Conservation (phyloP, 2,329 filamentous ascomycete genomes). For the Fusarium stilboides region DNA sequence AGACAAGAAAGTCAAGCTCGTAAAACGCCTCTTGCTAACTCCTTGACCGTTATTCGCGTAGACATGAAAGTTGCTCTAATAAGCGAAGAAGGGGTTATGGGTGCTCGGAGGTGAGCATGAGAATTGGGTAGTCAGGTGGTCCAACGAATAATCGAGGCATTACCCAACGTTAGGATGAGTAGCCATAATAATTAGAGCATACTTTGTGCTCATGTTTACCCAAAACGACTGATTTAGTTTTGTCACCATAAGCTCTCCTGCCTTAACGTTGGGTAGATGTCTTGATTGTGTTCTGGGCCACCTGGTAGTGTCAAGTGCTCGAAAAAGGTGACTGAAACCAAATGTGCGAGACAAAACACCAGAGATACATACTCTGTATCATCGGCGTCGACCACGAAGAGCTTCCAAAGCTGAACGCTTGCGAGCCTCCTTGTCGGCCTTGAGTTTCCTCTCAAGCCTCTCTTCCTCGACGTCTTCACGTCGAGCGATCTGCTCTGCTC, state of each 20-base stretch:
- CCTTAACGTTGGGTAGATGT: too few relatives aligned
- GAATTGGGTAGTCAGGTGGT: not conserved
- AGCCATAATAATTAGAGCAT: too few relatives aligned
- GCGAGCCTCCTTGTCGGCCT: slow-evolving; percentile 73
- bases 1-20: slow-evolving; percentile 25
- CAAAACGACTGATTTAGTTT: too few relatives aligned
- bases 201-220: too few relatives aligned
- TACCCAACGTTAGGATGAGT: too few relatives aligned
- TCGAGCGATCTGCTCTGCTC: slow-evolving; percentile 73
- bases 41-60: slow-evolving; percentile 41
- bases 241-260: too few relatives aligned
- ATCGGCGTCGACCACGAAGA: slow-evolving; percentile 53
- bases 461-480: slow-evolving; percentile 78
- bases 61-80: slow-evolving; percentile 17
- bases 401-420: slow-evolving; percentile 61
- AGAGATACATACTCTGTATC: slow-evolving; percentile 6
- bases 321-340: not conserved
- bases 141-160: too few relatives aligned
- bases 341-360: not conserved
- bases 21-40: slow-evolving; percentile 41
- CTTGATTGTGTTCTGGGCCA: too few relatives aligned
- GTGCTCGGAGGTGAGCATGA: not conserved
- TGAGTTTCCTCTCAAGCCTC: slow-evolving; percentile 72
- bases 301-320: not conserved
- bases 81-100: not conserved